phyloP scores from a whole-genome alignment of 2,329 filamentous ascomycete genomes.

The Epichloe gansuensis region DNA sequence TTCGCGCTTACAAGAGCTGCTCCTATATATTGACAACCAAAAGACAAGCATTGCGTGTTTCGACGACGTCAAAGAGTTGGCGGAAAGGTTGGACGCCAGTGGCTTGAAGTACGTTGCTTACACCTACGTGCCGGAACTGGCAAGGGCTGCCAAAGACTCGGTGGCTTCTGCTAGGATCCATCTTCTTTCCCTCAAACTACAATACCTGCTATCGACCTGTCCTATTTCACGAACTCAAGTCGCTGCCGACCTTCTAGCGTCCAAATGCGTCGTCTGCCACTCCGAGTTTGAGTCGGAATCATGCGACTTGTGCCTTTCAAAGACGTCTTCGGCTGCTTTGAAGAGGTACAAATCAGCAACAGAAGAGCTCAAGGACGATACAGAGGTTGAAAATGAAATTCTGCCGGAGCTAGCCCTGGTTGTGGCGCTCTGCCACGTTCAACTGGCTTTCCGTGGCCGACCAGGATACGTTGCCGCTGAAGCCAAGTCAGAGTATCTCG shows the following conservation, averaged over 20 bases:
- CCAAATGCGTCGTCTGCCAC: conserved; percentile 15
- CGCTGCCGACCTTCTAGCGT: conserved; percentile 10
- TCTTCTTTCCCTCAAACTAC: conserved; percentile 28
- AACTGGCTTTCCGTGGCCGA: conserved; percentile 14
- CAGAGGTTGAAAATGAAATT: conserved; percentile 8
- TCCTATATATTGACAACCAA: conserved; percentile 24
- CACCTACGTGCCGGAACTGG: conserved; percentile 20
- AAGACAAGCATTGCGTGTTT: conserved; percentile 29
- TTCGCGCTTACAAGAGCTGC: conserved; percentile 20
- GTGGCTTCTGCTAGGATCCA: conserved; percentile 15
- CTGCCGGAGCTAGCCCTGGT: conserved; percentile 23
- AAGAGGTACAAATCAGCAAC: conserved; percentile 7
- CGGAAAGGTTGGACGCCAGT: conserved; percentile 26
- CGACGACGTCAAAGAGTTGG: conserved; percentile 32
- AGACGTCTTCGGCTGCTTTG: conserved; percentile 13
- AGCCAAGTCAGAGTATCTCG: conserved; percentile 19
- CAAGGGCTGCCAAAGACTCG: conserved; percentile 14
- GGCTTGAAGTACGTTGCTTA: conserved; percentile 29
- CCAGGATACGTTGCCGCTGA: conserved; percentile 6
- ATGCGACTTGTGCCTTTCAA: conserved; percentile 13
- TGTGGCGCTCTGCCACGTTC: conserved; percentile 21
- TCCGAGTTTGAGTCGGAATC: conserved; percentile 9
- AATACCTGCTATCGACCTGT: conserved; percentile 32
- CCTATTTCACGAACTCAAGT: conserved; percentile 12
- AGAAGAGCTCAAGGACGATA: conserved; percentile 2